Percentiles rank a stretch among this genome's conserved stretches.
phyloP scores from a whole-genome alignment of 768 basidiomycete genomes.

The Pseudohyphozyma bogoriensis region DNA sequence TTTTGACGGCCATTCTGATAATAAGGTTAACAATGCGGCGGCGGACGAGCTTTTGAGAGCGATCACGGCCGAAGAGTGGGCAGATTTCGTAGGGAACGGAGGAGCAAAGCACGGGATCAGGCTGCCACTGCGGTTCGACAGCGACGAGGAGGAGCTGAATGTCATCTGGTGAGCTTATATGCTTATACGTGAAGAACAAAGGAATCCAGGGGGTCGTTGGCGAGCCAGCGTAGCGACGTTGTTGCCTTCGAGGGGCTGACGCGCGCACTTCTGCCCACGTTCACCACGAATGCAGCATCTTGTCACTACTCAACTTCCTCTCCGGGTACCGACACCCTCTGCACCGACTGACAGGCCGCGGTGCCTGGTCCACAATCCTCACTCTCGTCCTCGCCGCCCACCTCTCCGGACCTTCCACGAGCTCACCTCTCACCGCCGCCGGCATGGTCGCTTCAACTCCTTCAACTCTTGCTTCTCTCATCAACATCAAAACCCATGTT shows the following conservation, averaged over 20 bases:
- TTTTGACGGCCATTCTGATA: too few relatives aligned
- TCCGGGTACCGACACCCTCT: constrained; percentile 69
- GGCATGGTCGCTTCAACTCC: constrained; percentile 53
- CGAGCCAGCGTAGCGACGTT: constrained; percentile 49
- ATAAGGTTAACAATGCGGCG: neutral
- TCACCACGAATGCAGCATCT: neutral
- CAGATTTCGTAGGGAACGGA: too few relatives aligned
- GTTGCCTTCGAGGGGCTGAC: neutral
- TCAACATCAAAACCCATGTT: constrained; percentile 58
- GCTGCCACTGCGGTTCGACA: constrained; percentile 69
- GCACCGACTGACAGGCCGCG: constrained; percentile 60
- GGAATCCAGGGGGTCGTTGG: too few relatives aligned
- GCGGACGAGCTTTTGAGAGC: too few relatives aligned
- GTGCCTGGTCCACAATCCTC: constrained; percentile 74
- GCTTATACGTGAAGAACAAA: too few relatives aligned
- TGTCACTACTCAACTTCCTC: constrained; percentile 56
- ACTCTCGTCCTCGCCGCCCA: constrained; percentile 63
- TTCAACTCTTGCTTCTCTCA: constrained; percentile 58
- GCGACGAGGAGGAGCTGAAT: constrained; percentile 64
- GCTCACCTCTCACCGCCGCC: constrained; percentile 54
- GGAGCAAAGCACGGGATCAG: constrained; percentile 60
- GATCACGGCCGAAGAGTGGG: too few relatives aligned
- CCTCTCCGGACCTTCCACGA: constrained; percentile 46
- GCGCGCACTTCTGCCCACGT: too few relatives aligned
- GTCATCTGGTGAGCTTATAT: constrained; percentile 46